These are phyloP conservation scores for Tylopilus intermedius DNA, from an alignment of 768 basidiomycete species.

Conservation along the genomic window DNA sequence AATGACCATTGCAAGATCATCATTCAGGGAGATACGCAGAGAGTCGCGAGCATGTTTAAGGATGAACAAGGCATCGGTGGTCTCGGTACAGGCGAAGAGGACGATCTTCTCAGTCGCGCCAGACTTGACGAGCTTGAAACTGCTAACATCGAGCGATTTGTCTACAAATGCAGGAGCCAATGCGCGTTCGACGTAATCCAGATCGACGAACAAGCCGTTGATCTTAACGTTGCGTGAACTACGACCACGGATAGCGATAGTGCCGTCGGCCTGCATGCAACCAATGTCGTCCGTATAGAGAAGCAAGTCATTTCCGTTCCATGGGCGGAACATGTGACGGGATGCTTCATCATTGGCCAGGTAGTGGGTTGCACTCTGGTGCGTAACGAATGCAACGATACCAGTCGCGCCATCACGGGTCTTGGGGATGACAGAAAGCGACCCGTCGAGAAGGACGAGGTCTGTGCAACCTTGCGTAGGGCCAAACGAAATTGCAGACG, in stretches of 20 bases:
- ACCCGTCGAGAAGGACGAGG: slow-evolving; percentile 25
- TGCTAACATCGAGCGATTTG: slow-evolving; percentile 14
- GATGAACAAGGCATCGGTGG: slow-evolving; percentile 17
- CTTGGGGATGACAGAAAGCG: slow-evolving; percentile 20
- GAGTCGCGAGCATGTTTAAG: slow-evolving; percentile 23
- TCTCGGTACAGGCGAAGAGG: slow-evolving; percentile 19
- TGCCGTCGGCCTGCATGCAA: slow-evolving; percentile 25
- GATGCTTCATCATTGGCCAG: slow-evolving; percentile 25
- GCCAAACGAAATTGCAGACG: slow-evolving; percentile 24
- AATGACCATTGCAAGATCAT: slow-evolving; percentile 22
- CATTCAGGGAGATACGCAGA: slow-evolving; percentile 14
- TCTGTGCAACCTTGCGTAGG: slow-evolving; percentile 27
- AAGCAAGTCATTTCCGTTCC: slow-evolving; percentile 20
- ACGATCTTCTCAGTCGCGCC: slow-evolving; percentile 23
- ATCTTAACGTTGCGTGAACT: slow-evolving; percentile 30
- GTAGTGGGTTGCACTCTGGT: slow-evolving; percentile 26
- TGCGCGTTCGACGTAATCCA: slow-evolving; percentile 27
- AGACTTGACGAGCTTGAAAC: slow-evolving; percentile 29
- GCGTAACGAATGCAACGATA: slow-evolving; percentile 25
- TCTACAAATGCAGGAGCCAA: slow-evolving; percentile 22
- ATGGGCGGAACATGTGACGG: slow-evolving; percentile 26
- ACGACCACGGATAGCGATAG: slow-evolving; percentile 24
- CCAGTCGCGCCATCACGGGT: slow-evolving; percentile 22
- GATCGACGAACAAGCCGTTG: slow-evolving; percentile 27
- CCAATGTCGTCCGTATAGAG: slow-evolving; percentile 30